phyloP scores from a whole-genome alignment of 1,139 yeast species.

The Suhomyces kunorum region DNA sequence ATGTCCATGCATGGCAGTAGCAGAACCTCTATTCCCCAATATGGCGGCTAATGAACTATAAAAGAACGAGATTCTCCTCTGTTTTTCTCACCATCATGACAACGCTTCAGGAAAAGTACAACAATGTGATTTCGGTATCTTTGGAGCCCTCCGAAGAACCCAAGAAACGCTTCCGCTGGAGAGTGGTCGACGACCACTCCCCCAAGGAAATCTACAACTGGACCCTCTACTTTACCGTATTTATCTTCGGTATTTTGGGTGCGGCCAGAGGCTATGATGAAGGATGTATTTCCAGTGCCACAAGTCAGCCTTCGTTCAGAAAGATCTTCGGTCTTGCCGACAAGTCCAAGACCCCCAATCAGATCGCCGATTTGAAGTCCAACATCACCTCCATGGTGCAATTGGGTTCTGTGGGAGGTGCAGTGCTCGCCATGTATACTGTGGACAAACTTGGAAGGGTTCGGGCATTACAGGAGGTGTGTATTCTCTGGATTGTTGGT shows the following conservation, averaged over 20 bases:
- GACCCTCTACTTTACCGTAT: conserved; percentile 51
- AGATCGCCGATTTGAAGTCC: conserved; percentile 50
- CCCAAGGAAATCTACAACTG: conserved; percentile 53
- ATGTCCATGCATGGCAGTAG: neutral
- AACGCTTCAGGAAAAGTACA: conserved; percentile 7
- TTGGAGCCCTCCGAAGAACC: conserved; percentile 2
- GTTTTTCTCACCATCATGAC: neutral
- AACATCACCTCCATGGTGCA: conserved; percentile 66
- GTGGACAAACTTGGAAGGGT: conserved; percentile 59
- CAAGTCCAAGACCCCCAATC: conserved; percentile 28
- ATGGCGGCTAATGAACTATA: neutral
- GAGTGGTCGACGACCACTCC: conserved; percentile 24
- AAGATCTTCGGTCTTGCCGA: conserved; percentile 49
- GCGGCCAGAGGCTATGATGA: conserved; percentile 59
- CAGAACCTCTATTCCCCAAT: too few species aligned
- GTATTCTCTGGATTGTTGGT: conserved; percentile 49
- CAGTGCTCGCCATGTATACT: conserved; percentile 50
- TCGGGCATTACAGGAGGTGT: conserved; percentile 49
- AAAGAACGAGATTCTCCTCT: neutral
- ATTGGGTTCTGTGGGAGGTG: conserved; percentile 60
- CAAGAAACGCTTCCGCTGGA: conserved; percentile 16
- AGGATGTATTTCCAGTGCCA: conserved; percentile 50
- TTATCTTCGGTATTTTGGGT: conserved; percentile 50
- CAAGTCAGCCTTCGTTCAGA: conserved; percentile 46
- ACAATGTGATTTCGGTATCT: conserved; percentile 2